Percentiles rank a stretch among this genome's conserved stretches.
Evolutionary conservation across 2,329 filamentous ascomycete genomes (phyloP).

Genomic region (Fusarium sp.): DNA sequence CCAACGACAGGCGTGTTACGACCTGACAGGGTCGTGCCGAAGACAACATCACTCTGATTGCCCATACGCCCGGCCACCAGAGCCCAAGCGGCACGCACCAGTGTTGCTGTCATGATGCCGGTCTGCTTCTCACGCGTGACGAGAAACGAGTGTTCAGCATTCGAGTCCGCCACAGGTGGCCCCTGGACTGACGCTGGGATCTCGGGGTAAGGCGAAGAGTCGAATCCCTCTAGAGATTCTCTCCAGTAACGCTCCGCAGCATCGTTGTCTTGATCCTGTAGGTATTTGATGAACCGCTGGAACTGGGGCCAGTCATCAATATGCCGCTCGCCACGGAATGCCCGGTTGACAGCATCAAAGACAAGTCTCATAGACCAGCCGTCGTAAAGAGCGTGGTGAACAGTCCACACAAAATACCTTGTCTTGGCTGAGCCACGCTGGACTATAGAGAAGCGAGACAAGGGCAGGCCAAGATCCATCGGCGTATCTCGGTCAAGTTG

Average conservation of each 20-base stretch:
- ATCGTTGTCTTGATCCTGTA: conserved; percentile 46
- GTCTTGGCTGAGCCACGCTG: too few species aligned
- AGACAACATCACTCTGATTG: conserved; percentile 53
- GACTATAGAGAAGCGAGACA: too few species aligned
- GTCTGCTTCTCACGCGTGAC: background rate
- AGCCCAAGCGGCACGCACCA: conserved; percentile 57
- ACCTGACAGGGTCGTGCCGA: conserved; percentile 57
- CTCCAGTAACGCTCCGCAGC: background rate
- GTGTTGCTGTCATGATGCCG: conserved; percentile 7
- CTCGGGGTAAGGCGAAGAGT: background rate
- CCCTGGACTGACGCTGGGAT: background rate
- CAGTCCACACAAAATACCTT: conserved; percentile 15
- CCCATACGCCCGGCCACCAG: conserved; percentile 59
- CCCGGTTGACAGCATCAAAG: background rate
- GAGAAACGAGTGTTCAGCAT: conserved; percentile 46
- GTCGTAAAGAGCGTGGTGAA: conserved; percentile 42
- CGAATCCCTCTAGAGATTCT: background rate
- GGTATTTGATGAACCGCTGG: background rate
- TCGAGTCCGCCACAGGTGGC: conserved; percentile 51
- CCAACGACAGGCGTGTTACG: conserved; percentile 42
- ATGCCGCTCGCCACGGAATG: background rate
- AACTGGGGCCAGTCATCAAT: background rate
- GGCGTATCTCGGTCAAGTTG: background rate
- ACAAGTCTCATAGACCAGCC: conserved; percentile 35
- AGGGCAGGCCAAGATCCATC: background rate